Base-by-base conservation (phyloP, 2,329 filamentous ascomycete genomes). In the Colletotrichum sp. region DNA sequence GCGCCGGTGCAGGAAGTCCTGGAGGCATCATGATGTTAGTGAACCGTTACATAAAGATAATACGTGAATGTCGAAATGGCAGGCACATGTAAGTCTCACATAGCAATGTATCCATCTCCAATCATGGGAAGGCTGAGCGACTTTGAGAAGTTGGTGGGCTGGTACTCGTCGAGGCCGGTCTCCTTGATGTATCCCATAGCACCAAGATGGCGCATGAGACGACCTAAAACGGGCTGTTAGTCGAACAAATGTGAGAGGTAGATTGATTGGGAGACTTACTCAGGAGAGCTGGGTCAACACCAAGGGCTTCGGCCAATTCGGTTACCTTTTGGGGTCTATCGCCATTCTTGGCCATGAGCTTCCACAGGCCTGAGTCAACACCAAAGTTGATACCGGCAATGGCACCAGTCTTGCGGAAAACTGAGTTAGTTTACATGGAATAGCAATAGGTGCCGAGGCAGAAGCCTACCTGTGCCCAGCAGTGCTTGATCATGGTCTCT, bases 401-500 rank as follows among this genome's bases (percentile, higher is more conserved):
- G 3, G 79, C 78, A 18, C 78, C 79, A 10, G 81, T 79, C 79
- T 55, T 82, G 60, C 8, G 26, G 4, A 16, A 13, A 3, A 21
- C 15, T 74, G n/a, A 7, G 72, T 39, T 1, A 74, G 69, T 62
- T 18, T 7, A 4, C 28, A 62, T 30, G 55, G 5, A 6, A 62
- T 13, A 8, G 6, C 0, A 7, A 5, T 2, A 16, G 9, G 7
- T 4, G 12, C 24, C n/a, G 55, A 12, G 15, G 21, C 12, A 64
- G 8, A 24, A 39, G 62, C 79, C 72, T 78, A 83, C 84, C 82
- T 89, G 83, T 0, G 85, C 86, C 86, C 87, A 89, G 76, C 80
- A 83, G 60, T 89, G 86, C 71, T 86, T 83, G 69, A 89, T 83
- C 83, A 89, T 88, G 0, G 87, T 86, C 80, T 90, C 88, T 8